A percentile compares a stretch with the other conserved stretches of the same genome.
Conservation (phyloP, 306 rosid species). For the Senna tora region DNA sequence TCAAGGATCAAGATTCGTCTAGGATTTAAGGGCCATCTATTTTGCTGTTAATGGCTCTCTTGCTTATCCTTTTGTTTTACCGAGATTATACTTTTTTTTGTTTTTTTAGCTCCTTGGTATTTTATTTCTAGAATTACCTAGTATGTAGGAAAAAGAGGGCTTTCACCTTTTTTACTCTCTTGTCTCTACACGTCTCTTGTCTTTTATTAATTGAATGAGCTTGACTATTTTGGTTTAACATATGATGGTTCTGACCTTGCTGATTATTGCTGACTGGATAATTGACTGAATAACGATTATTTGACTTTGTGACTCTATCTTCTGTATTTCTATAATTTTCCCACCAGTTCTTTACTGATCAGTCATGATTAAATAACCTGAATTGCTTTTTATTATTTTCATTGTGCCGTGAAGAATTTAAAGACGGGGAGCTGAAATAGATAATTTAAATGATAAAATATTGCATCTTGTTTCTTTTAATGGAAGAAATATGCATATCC, state of each 20-base stretch:
- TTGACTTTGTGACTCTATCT: not conserved
- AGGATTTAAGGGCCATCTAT: not conserved
- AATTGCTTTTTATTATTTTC: slow-evolving; percentile 19
- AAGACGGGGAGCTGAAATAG: slow-evolving; percentile 5
- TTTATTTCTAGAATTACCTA: not conserved
- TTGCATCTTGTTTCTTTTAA: slow-evolving; percentile 7
- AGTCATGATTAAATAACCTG: not conserved
- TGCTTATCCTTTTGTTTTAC: not conserved
- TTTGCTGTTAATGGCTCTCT: not conserved
- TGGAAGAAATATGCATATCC: not conserved
- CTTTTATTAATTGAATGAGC: not conserved
- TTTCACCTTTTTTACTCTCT: not conserved
- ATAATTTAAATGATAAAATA: slow-evolving; percentile 17
- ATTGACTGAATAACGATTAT: slow-evolving; percentile 2
- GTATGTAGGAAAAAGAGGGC: not conserved
- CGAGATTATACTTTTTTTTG: not conserved
- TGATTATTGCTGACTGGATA: slow-evolving; percentile 1
- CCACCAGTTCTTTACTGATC: slow-evolving; percentile 10
- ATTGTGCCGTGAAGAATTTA: slow-evolving; percentile 20
- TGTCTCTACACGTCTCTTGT: not conserved
- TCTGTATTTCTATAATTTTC: not conserved
- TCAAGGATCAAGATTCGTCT: not conserved
- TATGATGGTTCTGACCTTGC: not conserved
- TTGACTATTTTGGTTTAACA: not conserved
- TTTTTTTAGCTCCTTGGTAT: not conserved